These are phyloP conservation scores for Yarrowia deformans DNA, from an alignment of 805 yeast species.

Conservation along the genomic window DNA sequence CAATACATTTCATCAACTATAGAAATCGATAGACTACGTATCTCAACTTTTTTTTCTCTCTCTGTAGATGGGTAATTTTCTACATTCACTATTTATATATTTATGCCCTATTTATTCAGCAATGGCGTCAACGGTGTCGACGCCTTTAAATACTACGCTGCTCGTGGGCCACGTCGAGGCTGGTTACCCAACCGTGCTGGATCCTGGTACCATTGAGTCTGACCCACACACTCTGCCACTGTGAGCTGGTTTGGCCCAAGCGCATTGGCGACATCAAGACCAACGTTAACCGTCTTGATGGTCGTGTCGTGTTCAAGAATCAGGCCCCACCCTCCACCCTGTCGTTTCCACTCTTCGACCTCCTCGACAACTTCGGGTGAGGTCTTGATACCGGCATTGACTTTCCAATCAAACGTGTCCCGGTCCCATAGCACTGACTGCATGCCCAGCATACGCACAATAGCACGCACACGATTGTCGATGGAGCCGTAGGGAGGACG, in stretches of 20 bases:
- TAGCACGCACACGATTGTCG: constrained; percentile 83
- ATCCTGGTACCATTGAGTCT: constrained; percentile 51
- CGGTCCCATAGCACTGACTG: constrained; percentile 89
- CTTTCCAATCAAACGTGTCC: constrained; percentile 91
- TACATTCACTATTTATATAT: constrained; percentile 4
- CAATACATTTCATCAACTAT: constrained; percentile 3
- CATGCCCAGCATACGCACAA: constrained; percentile 84
- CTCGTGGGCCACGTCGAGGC: constrained; percentile 14
- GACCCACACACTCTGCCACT: constrained; percentile 78
- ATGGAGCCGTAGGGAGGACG: constrained; percentile 97
- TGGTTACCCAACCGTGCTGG: constrained; percentile 19
- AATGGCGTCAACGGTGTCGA: neutral
- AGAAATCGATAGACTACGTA: neutral
- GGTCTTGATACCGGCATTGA: constrained; percentile 61
- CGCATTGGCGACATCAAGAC: constrained; percentile 62
- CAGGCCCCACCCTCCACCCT: constrained; percentile 57
- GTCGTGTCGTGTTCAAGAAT: constrained; percentile 88
- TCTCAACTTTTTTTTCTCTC: neutral
- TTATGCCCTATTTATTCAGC: constrained; percentile 17
- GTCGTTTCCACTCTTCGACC: constrained; percentile 60
- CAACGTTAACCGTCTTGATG: constrained; percentile 71
- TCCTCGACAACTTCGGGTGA: constrained; percentile 63
- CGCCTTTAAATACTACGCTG: neutral
- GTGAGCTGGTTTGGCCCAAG: constrained; percentile 71
- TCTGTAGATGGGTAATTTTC: neutral